phyloP scores from a whole-genome alignment of 2,329 filamentous ascomycete species.

The Alternaria novae-zelandiae region DNA sequence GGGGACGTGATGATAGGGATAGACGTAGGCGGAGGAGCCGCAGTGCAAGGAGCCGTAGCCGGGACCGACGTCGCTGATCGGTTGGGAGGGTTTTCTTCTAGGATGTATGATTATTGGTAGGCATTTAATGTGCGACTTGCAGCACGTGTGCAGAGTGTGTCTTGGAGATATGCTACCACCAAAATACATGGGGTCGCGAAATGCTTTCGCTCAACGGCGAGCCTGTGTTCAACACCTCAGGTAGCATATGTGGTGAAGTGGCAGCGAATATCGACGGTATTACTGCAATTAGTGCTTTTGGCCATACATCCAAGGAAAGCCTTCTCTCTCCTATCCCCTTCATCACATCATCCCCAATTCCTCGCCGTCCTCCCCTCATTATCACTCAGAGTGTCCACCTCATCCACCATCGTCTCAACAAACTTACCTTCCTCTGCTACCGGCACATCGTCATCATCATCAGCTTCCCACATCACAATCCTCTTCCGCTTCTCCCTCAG shows the following conservation, averaged over 20 bases:
- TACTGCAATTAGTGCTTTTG: neutral
- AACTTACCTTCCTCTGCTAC: neutral
- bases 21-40: constrained; percentile 25
- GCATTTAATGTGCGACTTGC: neutral
- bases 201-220: neutral
- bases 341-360: neutral
- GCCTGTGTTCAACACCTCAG: neutral
- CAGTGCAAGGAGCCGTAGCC: constrained; percentile 26
- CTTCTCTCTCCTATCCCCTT: no score
- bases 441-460: neutral
- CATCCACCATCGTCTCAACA: neutral
- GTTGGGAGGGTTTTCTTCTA: neutral
- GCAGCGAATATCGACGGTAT: neutral
- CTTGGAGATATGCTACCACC: neutral
- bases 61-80: constrained; percentile 20
- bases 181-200: neutral
- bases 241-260: neutral
- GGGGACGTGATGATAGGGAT: constrained; percentile 22
- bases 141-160: neutral
- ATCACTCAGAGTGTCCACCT: neutral
- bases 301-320: no score
- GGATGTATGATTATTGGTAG: constrained; percentile 8
- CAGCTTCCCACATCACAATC: neutral
- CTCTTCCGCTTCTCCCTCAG: neutral
- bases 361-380: constrained; percentile 1